A percentile compares a stretch with the other conserved stretches of the same genome.
phyloP scores from a whole-genome alignment of 2,329 filamentous ascomycete genomes.

The Thielaviopsis cerberus region DNA sequence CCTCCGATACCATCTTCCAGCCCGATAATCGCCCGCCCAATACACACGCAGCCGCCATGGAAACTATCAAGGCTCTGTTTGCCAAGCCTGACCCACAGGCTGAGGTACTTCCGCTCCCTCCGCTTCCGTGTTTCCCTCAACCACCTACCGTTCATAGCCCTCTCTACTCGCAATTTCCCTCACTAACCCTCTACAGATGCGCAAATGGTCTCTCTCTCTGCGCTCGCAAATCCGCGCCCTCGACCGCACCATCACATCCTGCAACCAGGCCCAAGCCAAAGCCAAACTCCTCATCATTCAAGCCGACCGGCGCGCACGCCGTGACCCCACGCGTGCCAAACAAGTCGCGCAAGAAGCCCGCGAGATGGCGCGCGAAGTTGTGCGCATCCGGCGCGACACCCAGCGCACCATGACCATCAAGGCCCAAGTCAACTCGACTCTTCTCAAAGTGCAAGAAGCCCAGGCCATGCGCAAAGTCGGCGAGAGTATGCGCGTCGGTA shows the following conservation, averaged over 20 bases:
- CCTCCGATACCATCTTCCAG: not conserved
- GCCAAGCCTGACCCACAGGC: conserved; percentile 82
- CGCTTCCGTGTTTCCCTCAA: not conserved
- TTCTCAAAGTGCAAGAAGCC: conserved; percentile 95
- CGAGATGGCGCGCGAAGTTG: conserved; percentile 71
- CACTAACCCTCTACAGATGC: conserved; percentile 43
- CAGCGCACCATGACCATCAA: conserved; percentile 66
- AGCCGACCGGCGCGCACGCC: conserved; percentile 63
- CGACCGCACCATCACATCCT: conserved; percentile 71
- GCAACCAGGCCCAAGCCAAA: conserved; percentile 64
- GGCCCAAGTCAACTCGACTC: conserved; percentile 77
- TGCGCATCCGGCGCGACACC: conserved; percentile 60
- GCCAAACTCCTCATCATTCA: conserved; percentile 70
- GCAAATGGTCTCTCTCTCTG: conserved; percentile 86
- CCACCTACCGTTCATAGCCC: not conserved
- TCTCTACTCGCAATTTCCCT: not conserved
- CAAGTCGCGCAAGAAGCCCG: conserved; percentile 72
- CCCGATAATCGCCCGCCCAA: not conserved
- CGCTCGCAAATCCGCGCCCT: conserved; percentile 81
- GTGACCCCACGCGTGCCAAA: conserved; percentile 57
- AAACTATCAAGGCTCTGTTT: conserved; percentile 70
- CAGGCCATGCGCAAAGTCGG: conserved; percentile 93
- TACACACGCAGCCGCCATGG: too few species aligned
- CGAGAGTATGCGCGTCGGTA: conserved; percentile 68
- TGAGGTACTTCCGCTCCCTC: conserved; percentile 40